Evolutionary conservation across 768 basidiomycete species (phyloP).

Genomic region (Auricularia auricula-judae): DNA sequence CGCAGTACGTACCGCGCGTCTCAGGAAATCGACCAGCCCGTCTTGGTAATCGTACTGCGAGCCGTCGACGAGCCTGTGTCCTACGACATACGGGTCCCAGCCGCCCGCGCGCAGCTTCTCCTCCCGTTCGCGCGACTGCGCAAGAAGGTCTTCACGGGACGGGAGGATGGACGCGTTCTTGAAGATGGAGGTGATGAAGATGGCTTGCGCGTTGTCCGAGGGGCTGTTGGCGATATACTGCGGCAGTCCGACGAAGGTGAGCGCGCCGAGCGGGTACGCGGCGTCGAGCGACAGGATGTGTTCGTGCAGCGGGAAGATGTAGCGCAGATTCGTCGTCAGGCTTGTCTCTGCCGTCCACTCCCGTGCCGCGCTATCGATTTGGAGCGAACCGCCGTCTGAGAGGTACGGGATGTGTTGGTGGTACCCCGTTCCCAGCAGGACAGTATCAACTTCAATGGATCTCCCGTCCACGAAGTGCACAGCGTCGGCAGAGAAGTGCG

Average conservation of each 20-base stretch:
- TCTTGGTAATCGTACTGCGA: slow-evolving; percentile 24
- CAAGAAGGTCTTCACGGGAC: slow-evolving; percentile 27
- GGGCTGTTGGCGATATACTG: slow-evolving; percentile 36
- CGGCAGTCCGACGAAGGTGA: slow-evolving; percentile 46
- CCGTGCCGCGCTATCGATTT: neutral
- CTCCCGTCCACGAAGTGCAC: slow-evolving; percentile 41
- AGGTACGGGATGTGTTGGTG: slow-evolving; percentile 41
- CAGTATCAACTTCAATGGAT: slow-evolving; percentile 28
- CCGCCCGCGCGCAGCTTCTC: slow-evolving; percentile 27
- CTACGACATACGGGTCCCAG: slow-evolving; percentile 37
- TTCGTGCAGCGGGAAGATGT: slow-evolving; percentile 43
- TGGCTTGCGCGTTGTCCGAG: slow-evolving; percentile 38
- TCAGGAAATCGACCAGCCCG: slow-evolving; percentile 18
- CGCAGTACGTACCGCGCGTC: slow-evolving; percentile 6
- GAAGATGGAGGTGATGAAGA: slow-evolving; percentile 35
- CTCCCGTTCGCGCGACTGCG: slow-evolving; percentile 28
- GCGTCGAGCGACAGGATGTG: slow-evolving; percentile 44
- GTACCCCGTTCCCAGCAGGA: slow-evolving; percentile 49
- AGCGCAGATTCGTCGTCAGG: slow-evolving; percentile 38
- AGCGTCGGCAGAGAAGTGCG: slow-evolving; percentile 33
- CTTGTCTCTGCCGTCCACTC: neutral
- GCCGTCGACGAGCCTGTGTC: slow-evolving; percentile 31
- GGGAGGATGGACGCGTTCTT: slow-evolving; percentile 31
- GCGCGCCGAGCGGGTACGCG: slow-evolving; percentile 37
- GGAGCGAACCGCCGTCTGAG: slow-evolving; percentile 8